These are phyloP conservation scores for Baorangia bicolor DNA, from an alignment of 768 basidiomycete genomes.

Conservation along the genomic window DNA sequence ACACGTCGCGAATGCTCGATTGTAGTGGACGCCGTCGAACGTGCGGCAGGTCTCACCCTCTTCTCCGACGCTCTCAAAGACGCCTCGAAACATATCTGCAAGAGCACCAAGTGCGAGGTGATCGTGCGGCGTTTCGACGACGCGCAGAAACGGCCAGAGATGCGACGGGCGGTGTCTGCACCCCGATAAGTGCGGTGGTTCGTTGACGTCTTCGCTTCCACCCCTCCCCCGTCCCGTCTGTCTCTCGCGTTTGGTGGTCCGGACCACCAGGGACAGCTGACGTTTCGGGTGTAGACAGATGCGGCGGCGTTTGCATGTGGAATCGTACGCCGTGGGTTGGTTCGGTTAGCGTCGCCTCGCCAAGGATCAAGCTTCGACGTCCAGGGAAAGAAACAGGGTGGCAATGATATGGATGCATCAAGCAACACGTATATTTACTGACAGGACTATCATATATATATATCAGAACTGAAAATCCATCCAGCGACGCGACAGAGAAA, in stretches of 20 bases:
- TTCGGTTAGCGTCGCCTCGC: conserved; percentile 2
- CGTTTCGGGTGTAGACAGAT: not conserved
- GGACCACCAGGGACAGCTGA: no score
- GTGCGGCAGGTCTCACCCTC: conserved; percentile 82
- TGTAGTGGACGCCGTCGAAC: conserved; percentile 88
- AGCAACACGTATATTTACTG: conserved; percentile 26
- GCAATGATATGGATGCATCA: conserved; percentile 21
- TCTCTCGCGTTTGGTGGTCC: no score
- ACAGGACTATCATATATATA: conserved; percentile 22
- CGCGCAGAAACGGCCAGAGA: conserved; percentile 63
- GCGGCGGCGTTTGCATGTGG: not conserved
- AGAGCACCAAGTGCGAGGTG: conserved; percentile 84
- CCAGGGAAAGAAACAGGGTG: not conserved
- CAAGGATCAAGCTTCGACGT: not conserved
- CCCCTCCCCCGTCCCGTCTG: no score
- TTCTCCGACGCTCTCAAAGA: conserved; percentile 80
- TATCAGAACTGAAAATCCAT: conserved; percentile 10
- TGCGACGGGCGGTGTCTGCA: conserved; percentile 53
- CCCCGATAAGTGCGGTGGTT: no score
- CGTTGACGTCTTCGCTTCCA: conserved; percentile 8
- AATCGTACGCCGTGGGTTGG: not conserved
- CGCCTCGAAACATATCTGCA: conserved; percentile 82
- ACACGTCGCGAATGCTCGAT: not conserved
- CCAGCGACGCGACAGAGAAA: not conserved
- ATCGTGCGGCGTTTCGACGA: conserved; percentile 91